Conservation (phyloP, 2,329 filamentous ascomycete species). For the Pseudogymnoascus sp. region DNA sequence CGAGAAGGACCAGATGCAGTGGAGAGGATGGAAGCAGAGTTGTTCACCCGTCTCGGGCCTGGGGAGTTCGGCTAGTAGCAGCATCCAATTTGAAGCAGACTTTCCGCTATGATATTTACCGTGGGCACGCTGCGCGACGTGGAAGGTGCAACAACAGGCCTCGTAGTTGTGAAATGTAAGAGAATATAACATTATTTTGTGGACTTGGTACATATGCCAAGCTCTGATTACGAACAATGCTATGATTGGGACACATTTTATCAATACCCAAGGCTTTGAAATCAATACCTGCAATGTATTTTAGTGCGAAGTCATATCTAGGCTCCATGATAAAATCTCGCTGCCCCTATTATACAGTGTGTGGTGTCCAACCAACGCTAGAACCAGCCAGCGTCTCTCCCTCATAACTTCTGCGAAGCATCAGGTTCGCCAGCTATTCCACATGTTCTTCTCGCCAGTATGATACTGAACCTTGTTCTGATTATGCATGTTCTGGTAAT, state of each 20-base stretch:
- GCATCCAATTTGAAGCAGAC: slow-evolving; percentile 30
- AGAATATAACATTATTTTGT: too few species aligned
- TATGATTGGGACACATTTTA: too few species aligned
- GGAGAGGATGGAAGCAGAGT: background rate
- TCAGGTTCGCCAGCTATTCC: background rate
- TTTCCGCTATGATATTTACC: slow-evolving; percentile 38
- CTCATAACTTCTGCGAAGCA: background rate
- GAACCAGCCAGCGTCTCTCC: background rate
- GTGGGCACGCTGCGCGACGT: slow-evolving; percentile 28
- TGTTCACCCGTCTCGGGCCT: background rate
- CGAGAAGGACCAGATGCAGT: background rate
- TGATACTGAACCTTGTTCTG: background rate
- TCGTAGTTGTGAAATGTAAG: too few species aligned
- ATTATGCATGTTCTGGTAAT: background rate
- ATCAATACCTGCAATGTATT: background rate
- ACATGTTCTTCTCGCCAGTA: background rate
- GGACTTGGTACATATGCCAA: too few species aligned
- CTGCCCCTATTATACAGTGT: background rate
- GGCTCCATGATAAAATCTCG: background rate
- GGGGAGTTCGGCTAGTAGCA: background rate
- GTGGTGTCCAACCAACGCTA: background rate
- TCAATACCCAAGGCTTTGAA: too few species aligned
- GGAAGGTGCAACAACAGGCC: slow-evolving; percentile 21
- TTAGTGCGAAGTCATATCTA: background rate
- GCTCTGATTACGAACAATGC: too few species aligned